Base-by-base conservation (phyloP, 176 grass and related monocot genomes). In the Miscanthus lutarioriparius region DNA sequence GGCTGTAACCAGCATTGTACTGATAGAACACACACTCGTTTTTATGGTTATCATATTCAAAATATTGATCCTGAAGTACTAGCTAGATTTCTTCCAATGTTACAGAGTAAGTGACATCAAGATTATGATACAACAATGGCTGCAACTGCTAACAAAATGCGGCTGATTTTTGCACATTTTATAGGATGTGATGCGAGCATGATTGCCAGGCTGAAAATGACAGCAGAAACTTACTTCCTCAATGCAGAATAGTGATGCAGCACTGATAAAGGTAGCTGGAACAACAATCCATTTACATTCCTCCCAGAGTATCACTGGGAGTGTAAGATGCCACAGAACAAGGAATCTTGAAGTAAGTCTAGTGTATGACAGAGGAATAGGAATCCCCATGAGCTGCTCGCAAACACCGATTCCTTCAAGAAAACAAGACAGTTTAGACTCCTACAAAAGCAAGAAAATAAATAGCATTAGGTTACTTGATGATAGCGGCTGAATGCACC, bases 221-320 rank as follows among this genome's bases (percentile, higher is more conserved):
- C 45, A 74, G 78, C 61, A 74, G 2, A 61, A 67, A 39, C 91
- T 93, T 98, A 98, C 96, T 86, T 98, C 96, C 91, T 98, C 93
- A 6, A 98, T 98, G 91, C 93, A 98, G 93, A 98, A 98, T 37
- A 98, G 82, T 47, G 86, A 96, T 33, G 93, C 89, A 11, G 96
- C 96, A 86, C 93, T 99, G 78, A 99, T 79, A 75, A 99, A 99
- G 37, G 96, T 99, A 70, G 93, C 96, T 49, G 96, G 96, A 66
- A 99, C 67, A 36, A 96, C 96, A 26, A 96, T 96, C 96, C 96
- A 96, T 85, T 93, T 94, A 39, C 96, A 96, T 77, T 99, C 96
- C 8, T 90, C 82, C 96, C 96, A 99, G 20, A 99, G 91, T 87
- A 99, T 96, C 15, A 96, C 78, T 13, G 93, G 96, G 82, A 99